A percentile compares a stretch with the other conserved stretches of the same genome.
phyloP scores from a whole-genome alignment of 306 rosid species.

The Cicer arietinum region DNA sequence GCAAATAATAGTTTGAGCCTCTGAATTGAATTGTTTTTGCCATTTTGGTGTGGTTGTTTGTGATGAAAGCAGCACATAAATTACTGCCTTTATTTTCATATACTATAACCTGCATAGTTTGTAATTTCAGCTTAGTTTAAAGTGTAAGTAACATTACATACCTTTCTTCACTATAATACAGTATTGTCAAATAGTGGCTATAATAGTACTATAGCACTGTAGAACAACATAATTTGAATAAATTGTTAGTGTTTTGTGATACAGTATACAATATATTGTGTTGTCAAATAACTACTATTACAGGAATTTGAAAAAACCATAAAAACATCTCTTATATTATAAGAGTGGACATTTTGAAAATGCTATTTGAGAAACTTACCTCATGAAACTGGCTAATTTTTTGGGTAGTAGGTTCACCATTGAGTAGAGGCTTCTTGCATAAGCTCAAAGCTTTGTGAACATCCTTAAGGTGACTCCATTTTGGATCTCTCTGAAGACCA shows the following conservation, averaged over 20 bases:
- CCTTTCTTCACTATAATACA: neutral
- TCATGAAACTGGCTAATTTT: slow-evolving; percentile 51
- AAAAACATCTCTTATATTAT: too few species aligned
- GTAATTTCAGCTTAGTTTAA: slow-evolving; percentile 26
- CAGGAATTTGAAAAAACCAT: neutral
- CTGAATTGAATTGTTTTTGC: slow-evolving; percentile 54
- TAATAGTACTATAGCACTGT: neutral
- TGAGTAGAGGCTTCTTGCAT: slow-evolving; percentile 68
- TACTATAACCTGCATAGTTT: slow-evolving; percentile 57
- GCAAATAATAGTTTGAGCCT: slow-evolving; percentile 59
- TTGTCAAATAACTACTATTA: neutral
- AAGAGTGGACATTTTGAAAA: neutral
- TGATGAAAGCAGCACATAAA: slow-evolving; percentile 81
- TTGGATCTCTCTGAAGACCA: slow-evolving; percentile 86
- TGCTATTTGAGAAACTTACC: slow-evolving; percentile 48
- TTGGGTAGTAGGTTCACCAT: slow-evolving; percentile 33
- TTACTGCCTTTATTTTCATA: slow-evolving; percentile 57
- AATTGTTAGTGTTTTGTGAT: neutral
- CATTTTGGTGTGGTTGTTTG: slow-evolving; percentile 65
- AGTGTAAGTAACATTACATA: neutral
- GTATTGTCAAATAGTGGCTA: neutral
- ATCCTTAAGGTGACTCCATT: slow-evolving; percentile 86
- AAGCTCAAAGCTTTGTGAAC: slow-evolving; percentile 74
- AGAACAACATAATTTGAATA: neutral
- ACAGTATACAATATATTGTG: neutral